Base-by-base conservation (phyloP, 2,329 filamentous ascomycete genomes). In the Phaeoacremonium minimum region DNA sequence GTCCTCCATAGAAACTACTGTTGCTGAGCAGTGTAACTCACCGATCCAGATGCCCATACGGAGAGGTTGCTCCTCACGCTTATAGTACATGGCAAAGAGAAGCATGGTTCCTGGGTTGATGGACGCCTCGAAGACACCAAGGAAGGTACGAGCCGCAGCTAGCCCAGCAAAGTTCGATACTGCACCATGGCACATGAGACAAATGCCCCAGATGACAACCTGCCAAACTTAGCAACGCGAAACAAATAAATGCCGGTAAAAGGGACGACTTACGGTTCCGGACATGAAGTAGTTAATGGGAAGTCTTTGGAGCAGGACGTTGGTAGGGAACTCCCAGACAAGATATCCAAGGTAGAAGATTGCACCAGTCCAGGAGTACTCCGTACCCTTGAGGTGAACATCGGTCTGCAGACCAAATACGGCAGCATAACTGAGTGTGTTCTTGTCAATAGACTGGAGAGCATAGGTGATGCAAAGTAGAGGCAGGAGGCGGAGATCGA, bases 341-440 rank as follows among this genome's bases (percentile, higher is more conserved):
- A 50, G 46, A 35, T 55, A 55, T 14, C 51, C 52, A 18, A 57
- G 46, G 43, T 56, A 56, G 36, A 58, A 55, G 30, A 49, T 48
- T 8, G 51, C 53, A 8, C 53, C 53, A 40, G 56, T 50, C 52
- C 51, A 56, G 5, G 49, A 48, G 36, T 55, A 58, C 26, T 57
- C 46, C 40, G 56, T 57, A 30, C 55, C 53, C 14, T 38, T 34
- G 34, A 64, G 48, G 49, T 52, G 47, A 42, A 49, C 51, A 15
- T 33, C 51, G 38, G 40, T 43, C 18, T 47, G 48, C 6, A 60
- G 46, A 32, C 52, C 55, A 45, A 40, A 40, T 11, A 43, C 34
- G 18, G 33, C 37, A n/a, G 36, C 20, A 15, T 40, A 43, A 14
- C 56, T 46, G 13, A 53, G 35, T 26, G 34, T 36, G 22, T 20